Percentiles rank a stretch among this genome's conserved stretches.
Conservation (phyloP, 371 early-diverging fungal genomes). For the Dinochytrium kinnereticum region DNA sequence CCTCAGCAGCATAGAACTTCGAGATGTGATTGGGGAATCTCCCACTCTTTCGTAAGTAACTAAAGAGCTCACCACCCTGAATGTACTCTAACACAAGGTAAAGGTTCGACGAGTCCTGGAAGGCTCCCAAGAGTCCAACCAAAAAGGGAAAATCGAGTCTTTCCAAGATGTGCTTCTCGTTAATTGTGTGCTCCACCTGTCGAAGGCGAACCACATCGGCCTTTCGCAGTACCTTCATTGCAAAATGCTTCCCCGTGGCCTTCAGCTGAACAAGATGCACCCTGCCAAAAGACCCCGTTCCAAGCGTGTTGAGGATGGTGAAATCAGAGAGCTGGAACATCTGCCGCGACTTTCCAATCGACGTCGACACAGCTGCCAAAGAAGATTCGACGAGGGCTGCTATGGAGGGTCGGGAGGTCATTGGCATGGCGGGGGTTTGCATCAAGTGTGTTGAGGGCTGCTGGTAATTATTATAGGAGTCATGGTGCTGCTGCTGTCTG, state of each 20-base stretch:
- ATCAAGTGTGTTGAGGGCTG: not conserved
- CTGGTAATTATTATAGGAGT: not conserved
- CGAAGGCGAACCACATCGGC: slow-evolving; percentile 87
- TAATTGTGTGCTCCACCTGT: slow-evolving; percentile 95
- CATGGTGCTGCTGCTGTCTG: not conserved
- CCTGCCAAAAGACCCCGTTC: slow-evolving; percentile 98
- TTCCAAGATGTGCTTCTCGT: slow-evolving; percentile 91
- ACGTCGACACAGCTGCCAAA: not conserved
- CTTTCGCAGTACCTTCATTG: slow-evolving; percentile 95
- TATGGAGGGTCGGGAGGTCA: slow-evolving; percentile 13
- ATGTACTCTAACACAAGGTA: slow-evolving; percentile 91
- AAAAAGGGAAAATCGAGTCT: slow-evolving; percentile 83
- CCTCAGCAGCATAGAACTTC: slow-evolving; percentile 70
- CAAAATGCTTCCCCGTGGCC: slow-evolving; percentile 79
- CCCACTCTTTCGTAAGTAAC: slow-evolving; percentile 61
- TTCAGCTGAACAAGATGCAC: slow-evolving; percentile 85
- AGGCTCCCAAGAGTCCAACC: slow-evolving; percentile 74
- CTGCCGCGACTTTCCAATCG: not conserved
- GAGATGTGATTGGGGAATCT: slow-evolving; percentile 83
- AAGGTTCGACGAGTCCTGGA: slow-evolving; percentile 77
- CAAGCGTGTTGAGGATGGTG: slow-evolving; percentile 59
- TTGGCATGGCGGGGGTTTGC: not conserved
- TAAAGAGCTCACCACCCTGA: slow-evolving; percentile 88
- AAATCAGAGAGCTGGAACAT: slow-evolving; percentile 34
- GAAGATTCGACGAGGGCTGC: slow-evolving; percentile 11